Base-by-base conservation (phyloP, 2,329 filamentous ascomycete genomes). In the Trichoderma koningii region DNA sequence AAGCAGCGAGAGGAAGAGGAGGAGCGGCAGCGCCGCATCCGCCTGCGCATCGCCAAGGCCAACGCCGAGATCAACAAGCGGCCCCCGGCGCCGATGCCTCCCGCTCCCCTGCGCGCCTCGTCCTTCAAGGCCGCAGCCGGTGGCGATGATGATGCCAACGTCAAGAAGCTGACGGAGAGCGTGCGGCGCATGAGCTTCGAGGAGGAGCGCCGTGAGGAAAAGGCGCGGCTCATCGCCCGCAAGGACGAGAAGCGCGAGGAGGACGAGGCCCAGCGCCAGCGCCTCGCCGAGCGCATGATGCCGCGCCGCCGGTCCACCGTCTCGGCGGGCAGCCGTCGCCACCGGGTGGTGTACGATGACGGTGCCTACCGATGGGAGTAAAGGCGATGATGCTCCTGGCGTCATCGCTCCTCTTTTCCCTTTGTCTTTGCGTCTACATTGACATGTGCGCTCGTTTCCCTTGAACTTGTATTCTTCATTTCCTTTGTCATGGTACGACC, bases 61-160 rank as follows among this genome's bases (percentile, higher is more conserved):
- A 82, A 82, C 61, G 74, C 75, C 38, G 75, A 76, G 64, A 82
- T 82, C 61, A 73, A 76, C 64, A 74, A 69, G 66, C 78, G 80
- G 10, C 71, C 74, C 19, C 66, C 73, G 7, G 73, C 76, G 15
- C 75, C 75, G 48, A 68, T 71, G 10, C 68, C 72, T 5, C 68
- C 73, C 7, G 34, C 68, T 5, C 69, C 71, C 7, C 65, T 68
- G 44, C 70, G 71, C 61, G 65, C 69, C 45, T 65, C 72, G 26
- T 69, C 73, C 42, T 68, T 69, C 68, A 66, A 68, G 23, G 68
- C 66, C 21, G 70, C 71, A 66, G 66, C 72, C 50, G 65, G 61
- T 10, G 52, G 63, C 45, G 52, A 41, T 30, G 66, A 53, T 3
- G 52, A 64, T 21, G 52, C 55, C 28, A 71, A 74, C 41, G 72